Conservation (phyloP, 2,329 filamentous ascomycete species). For the Setomelanomma holmii region DNA sequence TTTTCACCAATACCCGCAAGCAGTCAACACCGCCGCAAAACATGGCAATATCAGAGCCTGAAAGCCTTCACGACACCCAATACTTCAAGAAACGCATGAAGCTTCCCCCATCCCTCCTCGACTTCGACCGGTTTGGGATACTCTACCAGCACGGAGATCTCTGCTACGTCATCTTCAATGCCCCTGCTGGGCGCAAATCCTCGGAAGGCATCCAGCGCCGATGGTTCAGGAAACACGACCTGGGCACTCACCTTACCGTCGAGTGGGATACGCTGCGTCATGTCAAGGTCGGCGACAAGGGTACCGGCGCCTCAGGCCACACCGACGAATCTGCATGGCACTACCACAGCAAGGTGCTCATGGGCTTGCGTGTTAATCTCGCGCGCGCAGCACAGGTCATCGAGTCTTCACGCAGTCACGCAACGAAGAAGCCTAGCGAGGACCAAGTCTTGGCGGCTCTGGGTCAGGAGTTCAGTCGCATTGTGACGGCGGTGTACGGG, state of each 20-base stretch:
- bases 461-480: neutral
- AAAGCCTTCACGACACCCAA: neutral
- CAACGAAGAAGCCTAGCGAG: neutral
- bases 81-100: neutral
- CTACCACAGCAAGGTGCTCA: no score
- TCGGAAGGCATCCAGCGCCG: neutral
- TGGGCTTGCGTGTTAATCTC: no score
- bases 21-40: neutral
- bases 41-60: neutral
- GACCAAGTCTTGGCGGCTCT: neutral
- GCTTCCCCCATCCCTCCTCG: neutral
- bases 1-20: neutral
- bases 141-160: slow-evolving; percentile 1
- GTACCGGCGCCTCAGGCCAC: no score
- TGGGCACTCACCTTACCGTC: no score
- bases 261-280: no score
- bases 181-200: neutral
- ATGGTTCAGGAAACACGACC: neutral
- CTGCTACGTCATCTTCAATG: slow-evolving; percentile 1
- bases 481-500: neutral
- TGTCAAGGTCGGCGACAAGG: no score
- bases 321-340: no score
- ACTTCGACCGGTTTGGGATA: slow-evolving; percentile 10
- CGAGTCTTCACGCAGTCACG: no score
- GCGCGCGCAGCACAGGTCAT: no score